phyloP scores from a whole-genome alignment of 305 asterid genomes.

The Solanum hybrid region DNA sequence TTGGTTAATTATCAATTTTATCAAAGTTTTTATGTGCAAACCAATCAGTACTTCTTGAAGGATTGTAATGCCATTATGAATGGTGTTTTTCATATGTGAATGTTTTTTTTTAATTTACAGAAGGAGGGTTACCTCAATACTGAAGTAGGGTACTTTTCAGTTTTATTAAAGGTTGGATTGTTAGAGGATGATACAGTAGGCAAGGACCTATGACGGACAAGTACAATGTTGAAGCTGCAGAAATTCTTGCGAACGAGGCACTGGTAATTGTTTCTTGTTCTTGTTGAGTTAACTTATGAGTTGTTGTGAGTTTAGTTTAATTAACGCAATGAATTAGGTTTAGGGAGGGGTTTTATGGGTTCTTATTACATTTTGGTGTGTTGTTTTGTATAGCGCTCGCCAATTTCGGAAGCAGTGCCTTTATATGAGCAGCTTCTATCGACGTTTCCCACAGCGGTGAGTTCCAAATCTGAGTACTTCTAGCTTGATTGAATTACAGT shows the following conservation, averaged over 20 bases:
- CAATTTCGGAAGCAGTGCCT: constrained; percentile 66
- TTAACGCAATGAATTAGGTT: background rate
- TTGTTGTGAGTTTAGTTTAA: background rate
- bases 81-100: background rate
- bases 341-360: background rate
- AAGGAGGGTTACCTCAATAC: background rate
- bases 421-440: constrained; percentile 76
- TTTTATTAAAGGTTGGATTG: background rate
- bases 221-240: constrained; percentile 66
- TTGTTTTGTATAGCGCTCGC: constrained; percentile 45
- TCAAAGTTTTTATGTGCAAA: background rate
- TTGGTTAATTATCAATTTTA: background rate
- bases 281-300: background rate
- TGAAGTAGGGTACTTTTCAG: background rate
- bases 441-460: constrained; percentile 77
- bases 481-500: background rate
- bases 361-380: background rate
- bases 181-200: background rate
- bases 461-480: background rate
- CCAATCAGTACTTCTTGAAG: background rate
- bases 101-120: background rate
- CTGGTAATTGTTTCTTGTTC: constrained; percentile 35
- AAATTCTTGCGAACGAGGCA: constrained; percentile 73
- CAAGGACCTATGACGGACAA: background rate
- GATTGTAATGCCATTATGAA: background rate